Conservation (phyloP, 768 basidiomycete species). For the Tulasnella sp. region DNA sequence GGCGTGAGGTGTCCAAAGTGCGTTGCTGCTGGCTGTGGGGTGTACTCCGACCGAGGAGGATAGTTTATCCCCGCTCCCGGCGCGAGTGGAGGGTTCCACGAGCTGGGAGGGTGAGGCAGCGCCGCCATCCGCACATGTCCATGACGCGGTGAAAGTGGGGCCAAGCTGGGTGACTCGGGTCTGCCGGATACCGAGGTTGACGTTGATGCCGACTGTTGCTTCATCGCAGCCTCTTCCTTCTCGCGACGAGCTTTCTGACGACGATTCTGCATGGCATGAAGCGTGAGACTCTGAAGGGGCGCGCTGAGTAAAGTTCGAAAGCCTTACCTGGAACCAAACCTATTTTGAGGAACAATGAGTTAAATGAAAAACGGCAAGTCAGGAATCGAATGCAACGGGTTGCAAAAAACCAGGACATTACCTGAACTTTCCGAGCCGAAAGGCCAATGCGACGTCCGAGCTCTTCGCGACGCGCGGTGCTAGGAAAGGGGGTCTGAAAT, state of each 20-base stretch:
- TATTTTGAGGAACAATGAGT: neutral
- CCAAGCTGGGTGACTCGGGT: neutral
- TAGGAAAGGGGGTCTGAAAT: slow-evolving; percentile 24
- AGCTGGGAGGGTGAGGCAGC: slow-evolving; percentile 5
- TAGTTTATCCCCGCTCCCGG: neutral
- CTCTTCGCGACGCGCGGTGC: slow-evolving; percentile 20
- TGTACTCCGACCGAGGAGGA: neutral
- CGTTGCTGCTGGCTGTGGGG: neutral
- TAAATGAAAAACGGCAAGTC: neutral
- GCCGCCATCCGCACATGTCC: neutral
- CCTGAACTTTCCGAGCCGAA: slow-evolving; percentile 25
- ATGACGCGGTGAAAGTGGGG: neutral
- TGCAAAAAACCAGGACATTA: neutral
- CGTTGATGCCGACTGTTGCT: slow-evolving; percentile 3
- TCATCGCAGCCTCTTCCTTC: slow-evolving; percentile 14
- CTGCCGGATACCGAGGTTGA: neutral
- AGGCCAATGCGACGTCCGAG: slow-evolving; percentile 23
- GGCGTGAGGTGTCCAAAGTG: neutral
- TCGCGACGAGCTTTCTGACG: slow-evolving; percentile 26
- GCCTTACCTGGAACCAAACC: slow-evolving; percentile 22
- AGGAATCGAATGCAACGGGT: slow-evolving; percentile 9
- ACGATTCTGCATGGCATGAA: slow-evolving; percentile 5
- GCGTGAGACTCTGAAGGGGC: neutral
- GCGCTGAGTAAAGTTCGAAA: neutral
- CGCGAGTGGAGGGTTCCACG: neutral